phyloP scores from a whole-genome alignment of 805 yeast species.

The Zygosaccharomyces kombuchaensis region DNA sequence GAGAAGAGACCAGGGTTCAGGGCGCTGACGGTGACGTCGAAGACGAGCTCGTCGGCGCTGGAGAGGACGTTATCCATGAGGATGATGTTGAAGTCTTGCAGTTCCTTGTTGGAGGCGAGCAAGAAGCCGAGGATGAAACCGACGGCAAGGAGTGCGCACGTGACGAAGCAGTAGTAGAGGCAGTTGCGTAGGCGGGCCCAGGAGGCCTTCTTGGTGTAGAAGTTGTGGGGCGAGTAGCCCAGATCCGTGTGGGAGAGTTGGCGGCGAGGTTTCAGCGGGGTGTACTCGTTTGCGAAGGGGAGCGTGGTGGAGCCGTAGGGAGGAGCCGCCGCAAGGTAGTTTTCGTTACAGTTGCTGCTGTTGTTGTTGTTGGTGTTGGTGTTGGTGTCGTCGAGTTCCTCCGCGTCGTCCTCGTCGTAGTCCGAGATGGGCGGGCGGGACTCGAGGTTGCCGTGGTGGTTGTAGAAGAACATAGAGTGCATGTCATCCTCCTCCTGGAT shows the following conservation, averaged over 20 bases:
- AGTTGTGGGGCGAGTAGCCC: slow-evolving; percentile 49
- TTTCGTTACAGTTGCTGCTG: background rate
- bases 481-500: slow-evolving; percentile 28
- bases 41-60: slow-evolving; percentile 78
- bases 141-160: slow-evolving; percentile 49
- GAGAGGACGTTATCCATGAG: slow-evolving; percentile 69
- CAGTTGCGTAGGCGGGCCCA: slow-evolving; percentile 35
- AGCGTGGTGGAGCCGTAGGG: background rate
- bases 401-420: slow-evolving; percentile 27
- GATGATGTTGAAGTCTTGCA: slow-evolving; percentile 58
- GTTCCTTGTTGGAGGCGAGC: slow-evolving; percentile 80
- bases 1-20: slow-evolving; percentile 84
- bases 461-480: slow-evolving; percentile 36
- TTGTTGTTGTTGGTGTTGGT: slow-evolving; percentile 10
- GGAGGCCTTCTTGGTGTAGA: slow-evolving; percentile 32
- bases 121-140: slow-evolving; percentile 84
- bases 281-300: slow-evolving; percentile 17
- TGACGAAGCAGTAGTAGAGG: slow-evolving; percentile 35
- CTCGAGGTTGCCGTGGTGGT: slow-evolving; percentile 29
- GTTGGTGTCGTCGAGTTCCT: slow-evolving; percentile 19
- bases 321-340: too few relatives aligned
- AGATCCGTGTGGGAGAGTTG: slow-evolving; percentile 16
- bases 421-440: slow-evolving; percentile 33
- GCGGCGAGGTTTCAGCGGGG: slow-evolving; percentile 21
- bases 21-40: slow-evolving; percentile 72